phyloP scores from a whole-genome alignment of 2,329 filamentous ascomycete genomes.

The Penicillium hesseltinei region DNA sequence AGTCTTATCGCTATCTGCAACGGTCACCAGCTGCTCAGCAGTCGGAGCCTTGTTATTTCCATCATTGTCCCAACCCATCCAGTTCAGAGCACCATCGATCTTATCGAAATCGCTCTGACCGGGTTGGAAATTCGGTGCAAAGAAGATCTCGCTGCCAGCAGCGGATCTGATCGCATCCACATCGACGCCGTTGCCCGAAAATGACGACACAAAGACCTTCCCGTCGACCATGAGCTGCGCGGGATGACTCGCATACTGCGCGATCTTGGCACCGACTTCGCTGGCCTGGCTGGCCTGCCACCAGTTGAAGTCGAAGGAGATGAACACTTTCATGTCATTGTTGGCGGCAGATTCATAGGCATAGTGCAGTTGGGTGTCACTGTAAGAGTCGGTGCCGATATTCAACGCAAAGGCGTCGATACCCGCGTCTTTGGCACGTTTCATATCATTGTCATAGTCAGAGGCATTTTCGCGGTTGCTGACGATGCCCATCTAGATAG shows the following conservation, averaged over 20 bases:
- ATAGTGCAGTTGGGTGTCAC: slow-evolving; percentile 47
- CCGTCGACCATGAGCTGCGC: slow-evolving; percentile 52
- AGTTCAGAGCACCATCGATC: slow-evolving; percentile 46
- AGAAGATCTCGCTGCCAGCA: slow-evolving; percentile 49
- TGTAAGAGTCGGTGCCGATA: slow-evolving; percentile 47
- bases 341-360: slow-evolving; percentile 52
- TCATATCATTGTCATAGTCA: slow-evolving; percentile 52
- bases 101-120: slow-evolving; percentile 37
- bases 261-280: slow-evolving; percentile 48
- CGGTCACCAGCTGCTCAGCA: slow-evolving; percentile 39
- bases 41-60: slow-evolving; percentile 53
- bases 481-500: slow-evolving; percentile 46
- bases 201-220: slow-evolving; percentile 55
- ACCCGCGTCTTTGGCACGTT: slow-evolving; percentile 42
- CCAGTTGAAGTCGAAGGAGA: slow-evolving; percentile 59
- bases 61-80: slow-evolving; percentile 46
- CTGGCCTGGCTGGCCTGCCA: slow-evolving; percentile 39
- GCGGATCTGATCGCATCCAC: slow-evolving; percentile 42
- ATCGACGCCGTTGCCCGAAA: slow-evolving; percentile 51
- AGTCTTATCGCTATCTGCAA: slow-evolving; percentile 38
- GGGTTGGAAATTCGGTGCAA: slow-evolving; percentile 53
- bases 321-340: slow-evolving; percentile 53
- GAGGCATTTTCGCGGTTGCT: slow-evolving; percentile 42
- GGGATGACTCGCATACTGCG: slow-evolving; percentile 44
- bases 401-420: slow-evolving; percentile 55